phyloP scores from a whole-genome alignment of 345 rosid species.

The Euphorbia pulcherrima region DNA sequence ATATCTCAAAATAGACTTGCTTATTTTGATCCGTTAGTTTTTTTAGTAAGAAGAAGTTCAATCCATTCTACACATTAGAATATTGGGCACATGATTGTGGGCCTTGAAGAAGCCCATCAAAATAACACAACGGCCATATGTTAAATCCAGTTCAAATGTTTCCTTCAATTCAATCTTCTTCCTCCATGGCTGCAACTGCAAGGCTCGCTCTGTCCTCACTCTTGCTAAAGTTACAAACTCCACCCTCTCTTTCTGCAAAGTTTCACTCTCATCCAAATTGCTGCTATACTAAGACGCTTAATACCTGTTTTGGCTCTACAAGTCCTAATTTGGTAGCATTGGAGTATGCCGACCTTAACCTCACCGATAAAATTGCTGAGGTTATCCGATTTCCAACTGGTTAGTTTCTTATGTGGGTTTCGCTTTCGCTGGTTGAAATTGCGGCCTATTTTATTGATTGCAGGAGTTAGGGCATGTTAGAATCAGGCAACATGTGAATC shows the following conservation, averaged over 20 bases:
- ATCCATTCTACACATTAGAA: too few species aligned
- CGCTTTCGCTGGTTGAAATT: not conserved
- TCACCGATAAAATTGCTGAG: slow-evolving; percentile 49
- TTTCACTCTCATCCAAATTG: slow-evolving; percentile 1
- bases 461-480: slow-evolving; percentile 79
- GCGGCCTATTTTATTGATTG: slow-evolving; percentile 8
- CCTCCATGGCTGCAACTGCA: slow-evolving; percentile 8
- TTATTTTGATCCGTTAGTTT: too few species aligned
- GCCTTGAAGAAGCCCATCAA: too few species aligned
- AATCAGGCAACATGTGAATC: slow-evolving; percentile 93
- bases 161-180: too few species aligned
- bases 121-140: too few species aligned
- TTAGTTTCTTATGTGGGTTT: not conserved
- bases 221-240: slow-evolving; percentile 13
- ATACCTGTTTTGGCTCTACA: slow-evolving; percentile 22
- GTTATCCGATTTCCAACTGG: slow-evolving; percentile 23
- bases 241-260: slow-evolving; percentile 11
- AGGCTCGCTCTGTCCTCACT: slow-evolving; percentile 26
- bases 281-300: slow-evolving; percentile 4
- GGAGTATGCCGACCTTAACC: slow-evolving; percentile 79
- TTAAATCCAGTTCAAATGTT: too few species aligned
- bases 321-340: slow-evolving; percentile 65
- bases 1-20: too few species aligned
- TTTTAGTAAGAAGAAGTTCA: too few species aligned
- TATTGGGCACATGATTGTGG: too few species aligned